Base-by-base conservation (phyloP, 1,284 basidiomycete genomes). In the Entoloma clypeatum region DNA sequence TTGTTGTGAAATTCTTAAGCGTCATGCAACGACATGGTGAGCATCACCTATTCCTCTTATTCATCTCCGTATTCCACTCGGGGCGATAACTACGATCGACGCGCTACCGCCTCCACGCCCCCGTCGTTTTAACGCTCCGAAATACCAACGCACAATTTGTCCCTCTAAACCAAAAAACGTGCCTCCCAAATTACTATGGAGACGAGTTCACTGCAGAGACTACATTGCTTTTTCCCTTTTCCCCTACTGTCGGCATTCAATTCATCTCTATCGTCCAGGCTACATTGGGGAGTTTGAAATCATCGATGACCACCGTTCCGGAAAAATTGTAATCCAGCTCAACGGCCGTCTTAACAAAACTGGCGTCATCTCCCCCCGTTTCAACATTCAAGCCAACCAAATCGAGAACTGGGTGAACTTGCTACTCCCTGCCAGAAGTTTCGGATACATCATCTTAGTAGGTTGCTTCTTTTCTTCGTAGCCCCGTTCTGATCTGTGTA, bases 281-380 rank as follows among this genome's bases (percentile, higher is more conserved):
- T 98, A 98, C 80, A 97, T 98, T 53, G 93, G 93, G 60, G 95
- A 99, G 75, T 99, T 99, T 64, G 95, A 98, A 72, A 90, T 97
- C 69, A 87, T 99, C 63, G 96, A 99, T 63, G 96, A 99, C 75
- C 96, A 99, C 72, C 93, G 96, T 51, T 86, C 92, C 11, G 93
- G 93, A 63, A 99, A 99, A 76, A 91, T 99, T 55, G 94, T 99
- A 58, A 81, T 99, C 56, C 93, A 99, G 72, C 84, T 99, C 50
- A 98, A 97, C 66, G 96, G 96, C 46, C 90, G 93, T 49, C 81
- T 99, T 57, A 99, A 99, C 83, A 99, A 99, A 77, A 86, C 83
- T 14, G 96, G 95, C 63, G 96, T 99, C 62, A 97, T 99, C 72
- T 98, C 95, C 23, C 94, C 94, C 34, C 86, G 95, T 44, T 99